Evolutionary conservation across 306 rosid genomes (phyloP), one percentile per base, ranked within the genome.

Genomic region (Dryas drummondii): DNA sequence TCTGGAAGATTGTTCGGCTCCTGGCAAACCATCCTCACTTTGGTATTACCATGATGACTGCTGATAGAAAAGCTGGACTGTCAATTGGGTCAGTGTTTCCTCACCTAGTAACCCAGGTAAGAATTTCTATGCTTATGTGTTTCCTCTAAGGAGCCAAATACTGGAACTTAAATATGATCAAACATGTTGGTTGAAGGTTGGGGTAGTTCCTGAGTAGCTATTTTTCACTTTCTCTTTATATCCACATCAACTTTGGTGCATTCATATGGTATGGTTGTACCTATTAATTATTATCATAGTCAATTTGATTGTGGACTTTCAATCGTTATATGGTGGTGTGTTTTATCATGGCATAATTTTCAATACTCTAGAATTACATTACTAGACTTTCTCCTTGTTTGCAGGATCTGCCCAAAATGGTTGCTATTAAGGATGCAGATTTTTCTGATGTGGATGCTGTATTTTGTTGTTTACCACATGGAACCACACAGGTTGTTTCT

Each of bases 401-500:
- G 72, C 81, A 94, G 98, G 79, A 86, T 82, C 86, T 94, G 42
- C 97, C 97, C 19, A 91, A 87, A 80, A 83, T 94, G 93, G 89
- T 91, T 76, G 89, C 97, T 53, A 49, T 94, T 72, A 87, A 91
- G 87, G 98, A 94, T 82, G 96, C 97, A 2, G 61, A 87, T 56
- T 94, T 91, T 84, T 87, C 92, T 69, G 77, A 85, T 45, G 91
- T 90, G 64, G 97, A 94, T 85, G 98, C 97, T 71, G 96, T 90
- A 60, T 94, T 94, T 76, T 94, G 98, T 74, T 94, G 97, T 82
- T 87, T 94, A 85, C 97, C 98, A 7, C 96, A 94, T 73, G 97
- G 98, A 79, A 91, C 98, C 70, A 91, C 97, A 49, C 97, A 94
- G 90, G 98, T 94, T 78, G 17, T 40, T 77, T 69, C 55, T 67